Percentiles rank a stretch among this genome's conserved stretches.
phyloP scores from a whole-genome alignment of 257 asterid genomes.

The Solanum gandarillasii region DNA sequence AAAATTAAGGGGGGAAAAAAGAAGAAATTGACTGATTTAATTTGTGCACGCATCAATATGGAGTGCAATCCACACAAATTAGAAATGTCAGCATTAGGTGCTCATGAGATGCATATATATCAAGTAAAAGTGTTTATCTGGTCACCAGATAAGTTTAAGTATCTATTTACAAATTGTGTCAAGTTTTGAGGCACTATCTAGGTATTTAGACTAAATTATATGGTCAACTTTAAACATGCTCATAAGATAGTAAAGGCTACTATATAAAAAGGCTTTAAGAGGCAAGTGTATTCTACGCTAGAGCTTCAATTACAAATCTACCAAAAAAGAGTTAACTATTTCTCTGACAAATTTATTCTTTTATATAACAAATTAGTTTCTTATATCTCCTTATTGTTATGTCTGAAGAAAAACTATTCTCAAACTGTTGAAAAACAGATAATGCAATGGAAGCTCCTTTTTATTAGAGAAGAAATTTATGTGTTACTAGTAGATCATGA shows the following conservation, averaged over 20 bases:
- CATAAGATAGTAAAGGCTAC: not conserved
- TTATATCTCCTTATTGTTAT: not conserved
- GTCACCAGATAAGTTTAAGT: not conserved
- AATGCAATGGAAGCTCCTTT: not conserved
- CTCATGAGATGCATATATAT: not conserved
- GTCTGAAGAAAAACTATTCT: not conserved
- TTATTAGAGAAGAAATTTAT: not conserved
- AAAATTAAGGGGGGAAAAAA: not conserved
- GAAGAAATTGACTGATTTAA: too few relatives aligned
- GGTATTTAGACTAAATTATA: not conserved
- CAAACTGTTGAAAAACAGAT: not conserved
- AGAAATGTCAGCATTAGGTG: not conserved
- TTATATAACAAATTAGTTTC: too few relatives aligned
- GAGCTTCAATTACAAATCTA: not conserved
- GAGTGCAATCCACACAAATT: not conserved
- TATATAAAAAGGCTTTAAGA: not conserved
- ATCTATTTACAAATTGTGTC: not conserved
- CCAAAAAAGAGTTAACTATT: not conserved
- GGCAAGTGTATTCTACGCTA: not conserved
- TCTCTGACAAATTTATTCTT: not conserved
- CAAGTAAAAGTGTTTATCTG: not conserved
- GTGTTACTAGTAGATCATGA: not conserved
- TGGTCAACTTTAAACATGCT: not conserved
- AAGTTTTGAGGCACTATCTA: not conserved
- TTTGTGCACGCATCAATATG: too few relatives aligned